A percentile compares a stretch with the other conserved stretches of the same genome.
These are phyloP conservation scores for Paraphoma chrysanthemicola DNA, from an alignment of 2,329 filamentous ascomycete genomes.

Conservation along the genomic window DNA sequence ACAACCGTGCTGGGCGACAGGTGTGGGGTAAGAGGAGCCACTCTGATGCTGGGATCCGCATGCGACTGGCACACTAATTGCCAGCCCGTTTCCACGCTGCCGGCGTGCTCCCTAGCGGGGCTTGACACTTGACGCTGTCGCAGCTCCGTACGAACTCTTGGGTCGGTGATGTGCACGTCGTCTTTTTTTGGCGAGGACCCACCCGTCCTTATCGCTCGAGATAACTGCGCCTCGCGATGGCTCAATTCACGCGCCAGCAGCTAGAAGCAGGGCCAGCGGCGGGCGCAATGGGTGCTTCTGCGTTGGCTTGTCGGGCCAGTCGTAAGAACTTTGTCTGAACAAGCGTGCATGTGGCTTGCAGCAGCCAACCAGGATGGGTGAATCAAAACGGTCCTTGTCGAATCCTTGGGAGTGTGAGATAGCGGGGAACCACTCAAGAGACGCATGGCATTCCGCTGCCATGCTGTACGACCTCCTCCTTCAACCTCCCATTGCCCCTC, in stretches of 20 bases:
- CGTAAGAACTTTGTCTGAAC: slow-evolving; percentile 20
- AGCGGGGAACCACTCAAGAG: slow-evolving; percentile 35
- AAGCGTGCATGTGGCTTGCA: slow-evolving; percentile 42
- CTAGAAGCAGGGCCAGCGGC: not conserved
- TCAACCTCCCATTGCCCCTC: slow-evolving; percentile 24
- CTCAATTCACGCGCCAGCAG: slow-evolving; percentile 6
- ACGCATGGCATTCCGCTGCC: slow-evolving; percentile 36
- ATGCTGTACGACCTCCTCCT: slow-evolving; percentile 36
- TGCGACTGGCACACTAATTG: slow-evolving; percentile 27
- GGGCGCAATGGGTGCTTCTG: slow-evolving; percentile 7
- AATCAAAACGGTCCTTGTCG: slow-evolving; percentile 38
- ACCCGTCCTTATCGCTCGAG: not conserved
- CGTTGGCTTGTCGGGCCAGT: slow-evolving; percentile 24
- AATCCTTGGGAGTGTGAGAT: slow-evolving; percentile 29
- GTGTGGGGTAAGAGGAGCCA: slow-evolving; percentile 20
- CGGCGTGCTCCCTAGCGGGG: slow-evolving; percentile 17
- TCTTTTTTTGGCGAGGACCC: not conserved
- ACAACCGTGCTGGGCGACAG: slow-evolving; percentile 15
- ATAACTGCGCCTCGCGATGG: not conserved
- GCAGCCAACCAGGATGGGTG: slow-evolving; percentile 30
- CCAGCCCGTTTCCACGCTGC: slow-evolving; percentile 36
- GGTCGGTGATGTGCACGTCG: not conserved
- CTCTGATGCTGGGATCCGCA: slow-evolving; percentile 24
- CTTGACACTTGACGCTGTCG: not conserved
- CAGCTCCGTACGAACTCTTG: not conserved